These are phyloP conservation scores for Kondoa malvinella DNA, from an alignment of 768 basidiomycete genomes.

Conservation along the genomic window DNA sequence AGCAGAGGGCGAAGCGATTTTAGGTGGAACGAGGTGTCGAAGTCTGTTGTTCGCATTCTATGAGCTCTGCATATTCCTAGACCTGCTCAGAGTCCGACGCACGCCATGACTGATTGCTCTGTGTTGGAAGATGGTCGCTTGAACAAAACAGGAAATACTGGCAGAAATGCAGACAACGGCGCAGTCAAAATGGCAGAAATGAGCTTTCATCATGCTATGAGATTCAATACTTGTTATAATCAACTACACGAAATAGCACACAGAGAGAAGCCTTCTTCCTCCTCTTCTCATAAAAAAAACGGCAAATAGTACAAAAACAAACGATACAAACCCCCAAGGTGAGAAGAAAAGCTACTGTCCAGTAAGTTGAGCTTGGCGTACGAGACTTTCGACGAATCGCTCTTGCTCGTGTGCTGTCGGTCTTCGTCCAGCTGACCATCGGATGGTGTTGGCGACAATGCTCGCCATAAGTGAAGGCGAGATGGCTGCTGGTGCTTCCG, in stretches of 20 bases:
- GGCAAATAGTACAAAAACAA: no score
- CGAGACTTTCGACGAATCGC: constrained; percentile 16
- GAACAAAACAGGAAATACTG: background rate
- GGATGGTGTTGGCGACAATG: constrained; percentile 14
- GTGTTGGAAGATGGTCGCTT: background rate
- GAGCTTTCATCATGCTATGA: no score
- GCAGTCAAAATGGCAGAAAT: no score
- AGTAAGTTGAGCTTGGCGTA: constrained; percentile 5
- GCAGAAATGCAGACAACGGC: no score
- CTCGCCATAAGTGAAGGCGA: constrained; percentile 7
- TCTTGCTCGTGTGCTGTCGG: constrained; percentile 16
- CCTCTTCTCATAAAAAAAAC: no score
- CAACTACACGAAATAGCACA: no score
- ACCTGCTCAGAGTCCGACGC: background rate
- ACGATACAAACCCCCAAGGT: no score
- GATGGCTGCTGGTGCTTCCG: background rate
- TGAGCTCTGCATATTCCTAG: background rate
- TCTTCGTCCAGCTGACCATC: constrained; percentile 12
- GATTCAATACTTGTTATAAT: no score
- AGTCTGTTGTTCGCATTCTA: constrained; percentile 33
- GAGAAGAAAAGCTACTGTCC: background rate
- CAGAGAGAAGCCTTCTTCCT: no score
- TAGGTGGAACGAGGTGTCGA: constrained; percentile 72
- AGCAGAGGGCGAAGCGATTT: constrained; percentile 78
- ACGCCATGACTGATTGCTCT: background rate